Base-by-base conservation (phyloP, 768 basidiomycete species). In the Hydnomerulius pinastri region DNA sequence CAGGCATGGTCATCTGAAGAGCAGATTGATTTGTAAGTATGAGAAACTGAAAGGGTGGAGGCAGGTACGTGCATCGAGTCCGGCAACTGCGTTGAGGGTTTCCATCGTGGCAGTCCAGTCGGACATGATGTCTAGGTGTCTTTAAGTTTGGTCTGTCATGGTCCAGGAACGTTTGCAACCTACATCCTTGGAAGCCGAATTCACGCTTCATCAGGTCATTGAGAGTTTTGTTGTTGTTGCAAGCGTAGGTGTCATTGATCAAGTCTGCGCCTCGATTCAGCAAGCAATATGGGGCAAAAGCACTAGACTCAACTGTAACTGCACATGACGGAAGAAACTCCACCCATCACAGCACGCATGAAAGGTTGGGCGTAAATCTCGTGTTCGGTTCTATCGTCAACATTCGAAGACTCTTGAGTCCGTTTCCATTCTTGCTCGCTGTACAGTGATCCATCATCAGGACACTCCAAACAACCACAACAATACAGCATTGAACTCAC, bases 1-100 rank as follows among this genome's bases (percentile, higher is more conserved):
- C 85, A 41, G 86, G 85, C 85, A 87, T 87, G 1, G 81, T 84
- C 85, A 86, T 84, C 83, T 85, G 24, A 46, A 21, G n/a, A n/a
- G n/a, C n/a, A 46, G 29, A 27, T 43, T 4, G 33, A 23, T 35
- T n/a, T 48, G 43, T n/a, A 36, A 13, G 8, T 13, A 23, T 25
- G 6, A 17, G 18, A 8, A 27, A n/a, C 24, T 4, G 27, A 12
- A 18, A 1, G 3, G 5, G 23, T n/a, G 9, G 30, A 1, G 1
- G 4, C 44, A 58, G 30, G 27, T 28, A 64, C 79, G 45, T 48
- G 82, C 85, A 60, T 86, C 85, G 11, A 86, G 73, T 15, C 86
- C 86, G 27, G 72, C 67, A 53, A 83, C 83, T 10, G 80, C 79
- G 1, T 82, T 77, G 4, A 75, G 58, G n/a, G 63, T 71, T 1